Conservation (phyloP, 441 rosid species). For the Macaranga tanarius region DNA sequence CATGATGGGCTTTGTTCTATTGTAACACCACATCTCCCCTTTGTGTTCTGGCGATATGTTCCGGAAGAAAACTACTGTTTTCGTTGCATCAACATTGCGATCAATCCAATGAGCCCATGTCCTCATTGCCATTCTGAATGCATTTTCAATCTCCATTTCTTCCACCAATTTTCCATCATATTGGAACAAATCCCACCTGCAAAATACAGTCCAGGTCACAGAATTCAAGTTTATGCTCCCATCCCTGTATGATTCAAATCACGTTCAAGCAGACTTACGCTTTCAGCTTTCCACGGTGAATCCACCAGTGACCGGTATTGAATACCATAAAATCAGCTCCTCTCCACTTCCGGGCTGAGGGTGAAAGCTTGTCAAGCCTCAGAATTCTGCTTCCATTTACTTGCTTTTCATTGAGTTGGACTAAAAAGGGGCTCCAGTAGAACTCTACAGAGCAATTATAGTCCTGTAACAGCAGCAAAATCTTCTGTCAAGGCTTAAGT, state of each 20-base stretch:
- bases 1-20: conserved; percentile 44
- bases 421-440: conserved; percentile 55
- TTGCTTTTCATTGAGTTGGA: conserved; percentile 38
- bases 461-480: conserved; percentile 36
- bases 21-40: conserved; percentile 37
- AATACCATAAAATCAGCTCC: conserved; percentile 56
- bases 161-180: conserved; percentile 29
- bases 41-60: conserved; percentile 50
- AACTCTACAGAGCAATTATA: conserved; percentile 67
- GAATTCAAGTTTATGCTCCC: neutral
- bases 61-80: conserved; percentile 56
- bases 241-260: neutral
- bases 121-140: conserved; percentile 45
- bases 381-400: conserved; percentile 49
- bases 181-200: conserved; percentile 49
- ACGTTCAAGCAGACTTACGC: conserved; percentile 30
- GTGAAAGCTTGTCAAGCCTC: conserved; percentile 51
- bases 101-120: conserved; percentile 72
- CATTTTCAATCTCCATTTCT: conserved; percentile 39
- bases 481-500: conserved; percentile 3
- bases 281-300: conserved; percentile 50
- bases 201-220: conserved; percentile 22
- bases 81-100: conserved; percentile 41
- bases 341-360: conserved; percentile 39
- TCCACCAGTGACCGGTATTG: conserved; percentile 80